A percentile compares a stretch with the other conserved stretches of the same genome.
phyloP scores from a whole-genome alignment of 805 yeast species.

The Pichia nanzhaoensis region DNA sequence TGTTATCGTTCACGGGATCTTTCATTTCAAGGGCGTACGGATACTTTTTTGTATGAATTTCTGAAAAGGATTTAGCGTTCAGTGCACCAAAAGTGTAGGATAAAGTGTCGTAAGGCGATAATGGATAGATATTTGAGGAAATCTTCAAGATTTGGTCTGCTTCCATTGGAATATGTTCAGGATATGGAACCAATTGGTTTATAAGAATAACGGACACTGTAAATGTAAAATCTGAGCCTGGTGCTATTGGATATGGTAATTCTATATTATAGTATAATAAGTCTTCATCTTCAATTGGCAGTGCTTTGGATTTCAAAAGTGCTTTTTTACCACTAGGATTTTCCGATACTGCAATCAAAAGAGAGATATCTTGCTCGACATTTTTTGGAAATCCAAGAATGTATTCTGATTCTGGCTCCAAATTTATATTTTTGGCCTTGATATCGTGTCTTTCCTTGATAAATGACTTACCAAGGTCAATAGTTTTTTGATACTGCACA shows the following conservation, averaged over 20 bases:
- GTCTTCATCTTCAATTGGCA: conserved; percentile 13
- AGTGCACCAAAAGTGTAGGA: conserved; percentile 37
- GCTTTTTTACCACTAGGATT: conserved; percentile 18
- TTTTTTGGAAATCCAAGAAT: conserved; percentile 50
- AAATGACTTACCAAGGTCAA: conserved; percentile 65
- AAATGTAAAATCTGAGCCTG: conserved; percentile 47
- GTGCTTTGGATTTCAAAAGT: conserved; percentile 16
- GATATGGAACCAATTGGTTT: conserved; percentile 50
- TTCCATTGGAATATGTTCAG: conserved; percentile 51
- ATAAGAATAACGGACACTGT: conserved; percentile 43
- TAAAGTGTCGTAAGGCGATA: conserved; percentile 55
- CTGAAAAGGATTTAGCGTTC: conserved; percentile 26
- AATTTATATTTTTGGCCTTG: conserved; percentile 51
- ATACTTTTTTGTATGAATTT: background rate
- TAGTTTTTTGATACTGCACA: conserved; percentile 42
- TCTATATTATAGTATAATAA: conserved; percentile 40
- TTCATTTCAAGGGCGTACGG: conserved; percentile 9
- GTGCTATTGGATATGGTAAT: conserved; percentile 62
- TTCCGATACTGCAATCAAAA: conserved; percentile 21
- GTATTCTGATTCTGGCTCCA: conserved; percentile 49
- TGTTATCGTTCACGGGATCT: conserved; percentile 27
- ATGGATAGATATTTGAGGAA: conserved; percentile 44
- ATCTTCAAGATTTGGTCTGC: conserved; percentile 56
- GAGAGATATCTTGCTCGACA: conserved; percentile 21
- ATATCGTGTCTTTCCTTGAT: conserved; percentile 54